These are phyloP conservation scores for Closterium sp. DNA, from an alignment of 139 green algal genomes.

Conservation along the genomic window DNA sequence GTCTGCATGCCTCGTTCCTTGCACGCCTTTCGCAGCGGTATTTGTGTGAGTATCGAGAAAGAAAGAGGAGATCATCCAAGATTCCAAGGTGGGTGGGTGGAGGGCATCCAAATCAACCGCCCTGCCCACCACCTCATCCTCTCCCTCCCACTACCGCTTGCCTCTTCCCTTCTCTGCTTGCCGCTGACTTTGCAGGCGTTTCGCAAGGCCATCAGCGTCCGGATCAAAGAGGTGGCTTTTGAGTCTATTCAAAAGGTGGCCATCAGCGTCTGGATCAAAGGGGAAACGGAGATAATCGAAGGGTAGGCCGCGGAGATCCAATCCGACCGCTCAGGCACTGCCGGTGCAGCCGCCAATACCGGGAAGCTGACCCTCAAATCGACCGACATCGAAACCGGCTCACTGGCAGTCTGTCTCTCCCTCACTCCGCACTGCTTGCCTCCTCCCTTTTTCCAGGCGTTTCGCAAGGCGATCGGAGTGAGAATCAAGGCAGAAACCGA, in stretches of 20 bases:
- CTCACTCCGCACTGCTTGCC: not conserved
- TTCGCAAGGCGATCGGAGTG: slow-evolving; percentile 97
- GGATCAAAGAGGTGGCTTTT: not conserved
- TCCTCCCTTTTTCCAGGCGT: slow-evolving; percentile 68
- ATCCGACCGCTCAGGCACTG: no score
- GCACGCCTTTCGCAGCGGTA: no score
- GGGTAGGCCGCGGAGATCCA: not conserved
- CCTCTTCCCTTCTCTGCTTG: not conserved
- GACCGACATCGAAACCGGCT: no score
- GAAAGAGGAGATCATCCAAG: not conserved
- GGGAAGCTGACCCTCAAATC: no score
- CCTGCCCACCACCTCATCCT: no score
- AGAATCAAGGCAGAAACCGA: slow-evolving; percentile 98
- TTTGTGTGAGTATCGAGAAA: no score
- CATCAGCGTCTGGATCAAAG: not conserved
- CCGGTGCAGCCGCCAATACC: no score
- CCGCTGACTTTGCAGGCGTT: not conserved
- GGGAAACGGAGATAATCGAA: not conserved
- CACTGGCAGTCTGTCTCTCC: not conserved
- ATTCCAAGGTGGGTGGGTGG: not conserved
- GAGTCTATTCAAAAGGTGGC: no score
- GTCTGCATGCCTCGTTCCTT: no score
- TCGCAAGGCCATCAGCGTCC: not conserved
- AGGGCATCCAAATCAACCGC: no score
- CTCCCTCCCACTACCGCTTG: no score